These are phyloP conservation scores for Aaosphaeria pasadenensis DNA, from an alignment of 2,329 filamentous ascomycete genomes.

Conservation along the genomic window DNA sequence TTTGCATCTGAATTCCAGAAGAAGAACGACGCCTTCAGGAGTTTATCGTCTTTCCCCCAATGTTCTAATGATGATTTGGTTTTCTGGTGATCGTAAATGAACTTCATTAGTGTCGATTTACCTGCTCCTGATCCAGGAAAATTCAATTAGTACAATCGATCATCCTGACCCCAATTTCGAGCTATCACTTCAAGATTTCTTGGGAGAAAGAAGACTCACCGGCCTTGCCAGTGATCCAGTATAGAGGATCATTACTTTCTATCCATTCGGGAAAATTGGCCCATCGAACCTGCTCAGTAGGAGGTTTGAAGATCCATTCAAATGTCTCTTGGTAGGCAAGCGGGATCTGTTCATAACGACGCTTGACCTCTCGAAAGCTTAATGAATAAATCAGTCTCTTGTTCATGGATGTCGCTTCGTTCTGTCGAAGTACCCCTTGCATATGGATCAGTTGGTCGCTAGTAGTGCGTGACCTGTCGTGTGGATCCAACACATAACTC, in stretches of 20 bases:
- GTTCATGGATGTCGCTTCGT: too few species aligned
- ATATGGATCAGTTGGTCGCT: too few species aligned
- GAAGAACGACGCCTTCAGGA: constrained; percentile 37
- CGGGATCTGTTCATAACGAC: constrained; percentile 6
- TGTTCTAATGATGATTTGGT: constrained; percentile 22
- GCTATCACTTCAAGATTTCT: too few species aligned
- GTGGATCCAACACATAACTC: too few species aligned
- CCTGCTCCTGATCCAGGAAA: constrained; percentile 37
- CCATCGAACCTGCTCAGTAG: not conserved
- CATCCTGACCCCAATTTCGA: too few species aligned
- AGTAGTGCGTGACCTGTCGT: too few species aligned
- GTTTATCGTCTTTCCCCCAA: constrained; percentile 32
- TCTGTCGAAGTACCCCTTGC: too few species aligned
- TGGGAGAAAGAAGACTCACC: too few species aligned
- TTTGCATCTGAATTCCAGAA: constrained; percentile 30
- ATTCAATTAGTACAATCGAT: too few species aligned
- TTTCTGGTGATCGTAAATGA: constrained; percentile 26
- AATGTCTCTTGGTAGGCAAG: constrained; percentile 5
- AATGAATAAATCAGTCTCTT: not conserved
- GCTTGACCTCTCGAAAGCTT: constrained; percentile 1
- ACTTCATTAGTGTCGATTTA: constrained; percentile 49
- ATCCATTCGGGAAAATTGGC: constrained; percentile 3
- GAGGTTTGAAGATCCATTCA: constrained; percentile 5
- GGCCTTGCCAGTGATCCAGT: constrained; percentile 33
- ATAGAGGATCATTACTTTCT: constrained; percentile 7